Base-by-base conservation (phyloP, 1,139 yeast genomes). In the Debaryomyces sp. region DNA sequence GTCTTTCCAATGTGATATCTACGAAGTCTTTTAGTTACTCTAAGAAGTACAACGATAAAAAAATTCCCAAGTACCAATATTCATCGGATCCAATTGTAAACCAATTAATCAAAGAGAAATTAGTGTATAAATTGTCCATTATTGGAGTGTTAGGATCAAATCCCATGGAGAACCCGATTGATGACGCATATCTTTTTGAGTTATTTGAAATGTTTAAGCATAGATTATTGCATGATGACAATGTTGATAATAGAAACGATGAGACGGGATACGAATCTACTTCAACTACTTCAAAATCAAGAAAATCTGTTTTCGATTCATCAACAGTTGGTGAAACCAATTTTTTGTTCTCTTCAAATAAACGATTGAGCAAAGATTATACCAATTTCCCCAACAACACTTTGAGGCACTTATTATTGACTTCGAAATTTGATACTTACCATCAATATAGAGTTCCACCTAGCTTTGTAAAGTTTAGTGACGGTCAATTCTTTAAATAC, bases 401-500 rank as follows among this genome's bases (percentile, higher is more conserved):
- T 8, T 41, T 41, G 13, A 41, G 43, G 21, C 29, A 41, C 32
- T 41, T 41, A 30, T 41, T 41, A 13, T 41, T 41, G 36, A 89
- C 96, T 37, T 85, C 96, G 5, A 89, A 91, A 69, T 92, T 89
- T 63, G 97, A 92, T 61, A 92, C 98, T 0, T 54, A 59, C 46
- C 59, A 61, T 39, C 60, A 58, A 43, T 62, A 60, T 47, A 59
- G 55, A 29, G 54, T 57, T 22, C 63, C 67, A 1, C 63, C 70
- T 3, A 66, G 75, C 42, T 66, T 66, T 47, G 47, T 70, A 15
- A 57, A 58, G 42, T 56, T 67, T 18, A 67, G 63, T 15, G 62
- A 60, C 23, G 61, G 57, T 6, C 49, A 54, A 4, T 55, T 54
- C 38, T 72, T 71, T 41, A 59, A 66, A 18, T 70, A 72, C 48